Evolutionary conservation across 164 flowering plant species (phyloP).

Genomic region (Berberis vulgaris): DNA sequence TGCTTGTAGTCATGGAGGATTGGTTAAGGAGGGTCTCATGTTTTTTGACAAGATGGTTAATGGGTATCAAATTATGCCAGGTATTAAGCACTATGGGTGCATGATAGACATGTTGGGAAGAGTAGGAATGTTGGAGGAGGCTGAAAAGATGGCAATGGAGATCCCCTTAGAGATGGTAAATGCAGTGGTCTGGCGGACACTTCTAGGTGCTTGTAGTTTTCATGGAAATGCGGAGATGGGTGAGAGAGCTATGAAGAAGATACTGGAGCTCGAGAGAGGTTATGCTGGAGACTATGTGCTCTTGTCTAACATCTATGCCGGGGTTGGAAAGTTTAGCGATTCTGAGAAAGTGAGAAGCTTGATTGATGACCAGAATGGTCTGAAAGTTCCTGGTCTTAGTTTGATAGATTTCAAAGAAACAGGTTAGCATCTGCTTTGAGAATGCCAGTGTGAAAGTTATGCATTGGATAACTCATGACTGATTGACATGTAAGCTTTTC

Average conservation of each 20-base stretch:
- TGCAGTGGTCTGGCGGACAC: conserved; percentile 57
- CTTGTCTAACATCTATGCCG: conserved; percentile 47
- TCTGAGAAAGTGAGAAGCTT: conserved; percentile 39
- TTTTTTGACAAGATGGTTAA: conserved; percentile 41
- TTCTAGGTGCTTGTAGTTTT: conserved; percentile 56
- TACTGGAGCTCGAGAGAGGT: conserved; percentile 46
- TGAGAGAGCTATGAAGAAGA: conserved; percentile 38
- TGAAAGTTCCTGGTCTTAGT: conserved; percentile 35
- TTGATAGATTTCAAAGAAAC: conserved; percentile 5
- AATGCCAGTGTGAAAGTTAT: no score
- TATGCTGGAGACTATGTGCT: conserved; percentile 57
- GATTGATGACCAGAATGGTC: conserved; percentile 34
- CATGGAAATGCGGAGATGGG: conserved; percentile 50
- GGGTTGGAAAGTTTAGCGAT: conserved; percentile 39
- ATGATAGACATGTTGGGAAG: conserved; percentile 13
- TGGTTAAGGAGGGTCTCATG: conserved; percentile 46
- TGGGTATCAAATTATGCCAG: conserved; percentile 24
- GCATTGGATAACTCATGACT: no score
- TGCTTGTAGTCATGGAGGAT: conserved; percentile 65
- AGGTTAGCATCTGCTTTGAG: neutral
- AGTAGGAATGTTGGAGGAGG: conserved; percentile 37
- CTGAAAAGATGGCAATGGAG: conserved; percentile 40
- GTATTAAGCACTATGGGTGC: conserved; percentile 13
- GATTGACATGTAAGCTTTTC: no score
- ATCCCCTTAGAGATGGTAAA: conserved; percentile 28